Conservation (phyloP, 2,329 filamentous ascomycete species). For the Macroventuria anomochaeta region DNA sequence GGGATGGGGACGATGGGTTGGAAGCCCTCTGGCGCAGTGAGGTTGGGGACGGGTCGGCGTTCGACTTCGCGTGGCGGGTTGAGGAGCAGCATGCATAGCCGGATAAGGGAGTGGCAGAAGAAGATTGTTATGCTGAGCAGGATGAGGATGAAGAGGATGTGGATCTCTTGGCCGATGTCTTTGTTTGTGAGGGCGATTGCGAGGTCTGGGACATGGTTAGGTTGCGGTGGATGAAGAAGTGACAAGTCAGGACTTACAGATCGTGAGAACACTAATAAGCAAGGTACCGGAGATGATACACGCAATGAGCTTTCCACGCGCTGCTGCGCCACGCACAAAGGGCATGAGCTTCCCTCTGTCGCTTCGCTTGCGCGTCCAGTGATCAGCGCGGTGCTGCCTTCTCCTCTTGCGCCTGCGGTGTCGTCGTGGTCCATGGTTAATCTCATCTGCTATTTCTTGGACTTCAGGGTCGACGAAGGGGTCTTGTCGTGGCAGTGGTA, state of each 20-base stretch:
- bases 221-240: background rate
- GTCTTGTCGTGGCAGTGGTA: constrained; percentile 26
- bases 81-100: constrained; percentile 71
- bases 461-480: constrained; percentile 55
- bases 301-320: constrained; percentile 41
- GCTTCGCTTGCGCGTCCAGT: constrained; percentile 39
- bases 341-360: constrained; percentile 26
- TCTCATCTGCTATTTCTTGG: constrained; percentile 55
- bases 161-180: constrained; percentile 72
- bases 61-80: constrained; percentile 47
- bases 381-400: constrained; percentile 34
- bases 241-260: constrained; percentile 64
- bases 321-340: constrained; percentile 35
- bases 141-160: constrained; percentile 79
- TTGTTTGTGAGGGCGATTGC: constrained; percentile 71
- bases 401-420: constrained; percentile 44
- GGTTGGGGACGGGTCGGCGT: constrained; percentile 52
- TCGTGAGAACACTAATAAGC: constrained; percentile 63
- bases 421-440: constrained; percentile 47
- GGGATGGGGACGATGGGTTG: constrained; percentile 76
- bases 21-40: constrained; percentile 67
- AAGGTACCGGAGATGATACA: constrained; percentile 71
- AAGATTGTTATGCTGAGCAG: constrained; percentile 76
- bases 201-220: constrained; percentile 64
- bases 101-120: constrained; percentile 80